These are phyloP conservation scores for Pneumocystis sp. DNA, from an alignment of 1,139 yeast species.

Conservation along the genomic window DNA sequence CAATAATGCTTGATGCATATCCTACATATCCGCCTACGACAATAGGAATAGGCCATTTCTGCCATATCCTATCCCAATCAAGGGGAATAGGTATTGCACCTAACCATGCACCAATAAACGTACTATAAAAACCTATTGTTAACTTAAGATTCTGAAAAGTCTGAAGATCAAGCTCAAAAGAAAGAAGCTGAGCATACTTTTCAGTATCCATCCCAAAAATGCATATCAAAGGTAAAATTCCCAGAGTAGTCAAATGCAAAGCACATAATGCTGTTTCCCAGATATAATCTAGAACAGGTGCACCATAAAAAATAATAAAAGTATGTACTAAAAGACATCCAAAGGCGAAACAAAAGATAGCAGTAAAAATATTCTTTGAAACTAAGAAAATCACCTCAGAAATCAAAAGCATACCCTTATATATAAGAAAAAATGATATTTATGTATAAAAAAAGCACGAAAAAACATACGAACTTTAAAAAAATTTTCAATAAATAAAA, in stretches of 20 bases:
- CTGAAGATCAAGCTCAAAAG: neutral
- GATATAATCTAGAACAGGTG: neutral
- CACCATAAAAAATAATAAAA: neutral
- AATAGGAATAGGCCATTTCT: constrained; percentile 87
- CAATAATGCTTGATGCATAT: constrained; percentile 39
- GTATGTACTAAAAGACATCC: neutral
- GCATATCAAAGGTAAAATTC: neutral
- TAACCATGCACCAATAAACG: constrained; percentile 69
- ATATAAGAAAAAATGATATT: neutral
- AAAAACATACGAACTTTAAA: neutral
- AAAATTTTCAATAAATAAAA: neutral
- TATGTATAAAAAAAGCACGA: neutral
- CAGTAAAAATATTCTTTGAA: neutral
- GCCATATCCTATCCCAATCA: constrained; percentile 98
- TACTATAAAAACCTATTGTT: constrained; percentile 22
- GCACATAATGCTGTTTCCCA: neutral
- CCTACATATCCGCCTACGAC: constrained; percentile 70
- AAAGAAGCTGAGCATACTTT: neutral
- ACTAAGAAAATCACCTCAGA: neutral
- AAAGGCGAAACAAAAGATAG: neutral
- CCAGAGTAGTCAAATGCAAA: neutral
- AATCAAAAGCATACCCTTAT: neutral
- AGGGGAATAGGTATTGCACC: constrained; percentile 89
- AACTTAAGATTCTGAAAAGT: neutral
- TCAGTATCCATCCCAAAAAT: neutral